Evolutionary conservation across 1,139 yeast genomes (phyloP).

Genomic region (Hansenula lynferdii): DNA sequence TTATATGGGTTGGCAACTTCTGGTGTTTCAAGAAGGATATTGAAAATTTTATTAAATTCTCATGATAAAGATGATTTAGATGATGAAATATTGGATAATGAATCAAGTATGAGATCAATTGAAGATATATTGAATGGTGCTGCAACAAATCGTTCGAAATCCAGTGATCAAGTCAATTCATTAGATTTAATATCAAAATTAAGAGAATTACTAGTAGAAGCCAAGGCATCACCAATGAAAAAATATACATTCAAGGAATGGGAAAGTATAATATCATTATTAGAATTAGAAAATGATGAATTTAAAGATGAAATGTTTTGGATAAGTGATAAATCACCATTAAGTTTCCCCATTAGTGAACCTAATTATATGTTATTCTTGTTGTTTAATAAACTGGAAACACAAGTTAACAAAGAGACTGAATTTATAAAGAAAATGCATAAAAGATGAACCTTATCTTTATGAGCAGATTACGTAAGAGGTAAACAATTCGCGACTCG

Average conservation of each 20-base stretch:
- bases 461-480: too few species aligned
- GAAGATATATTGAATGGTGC: slow-evolving; percentile 16
- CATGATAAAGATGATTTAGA: slow-evolving; percentile 5
- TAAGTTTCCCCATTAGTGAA: slow-evolving; percentile 61
- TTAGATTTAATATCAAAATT: slow-evolving; percentile 12
- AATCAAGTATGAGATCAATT: slow-evolving; percentile 11
- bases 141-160: slow-evolving; percentile 6
- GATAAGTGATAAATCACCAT: slow-evolving; percentile 60
- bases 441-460: too few species aligned
- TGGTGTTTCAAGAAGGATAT: slow-evolving; percentile 14
- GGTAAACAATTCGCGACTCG: too few species aligned
- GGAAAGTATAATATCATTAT: slow-evolving; percentile 30
- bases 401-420: neutral
- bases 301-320: slow-evolving; percentile 35
- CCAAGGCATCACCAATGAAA: slow-evolving; percentile 25
- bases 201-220: slow-evolving; percentile 21
- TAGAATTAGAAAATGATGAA: slow-evolving; percentile 23
- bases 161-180: slow-evolving; percentile 1
- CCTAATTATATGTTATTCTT: slow-evolving; percentile 51
- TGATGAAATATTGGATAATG: slow-evolving; percentile 10
- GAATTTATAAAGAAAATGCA: too few species aligned
- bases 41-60: slow-evolving; percentile 7
- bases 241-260: slow-evolving; percentile 41
- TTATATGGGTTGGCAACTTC: slow-evolving; percentile 31
- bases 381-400: slow-evolving; percentile 22